Base-by-base conservation (phyloP, 2,329 filamentous ascomycete species). In the Claviceps cyperi region DNA sequence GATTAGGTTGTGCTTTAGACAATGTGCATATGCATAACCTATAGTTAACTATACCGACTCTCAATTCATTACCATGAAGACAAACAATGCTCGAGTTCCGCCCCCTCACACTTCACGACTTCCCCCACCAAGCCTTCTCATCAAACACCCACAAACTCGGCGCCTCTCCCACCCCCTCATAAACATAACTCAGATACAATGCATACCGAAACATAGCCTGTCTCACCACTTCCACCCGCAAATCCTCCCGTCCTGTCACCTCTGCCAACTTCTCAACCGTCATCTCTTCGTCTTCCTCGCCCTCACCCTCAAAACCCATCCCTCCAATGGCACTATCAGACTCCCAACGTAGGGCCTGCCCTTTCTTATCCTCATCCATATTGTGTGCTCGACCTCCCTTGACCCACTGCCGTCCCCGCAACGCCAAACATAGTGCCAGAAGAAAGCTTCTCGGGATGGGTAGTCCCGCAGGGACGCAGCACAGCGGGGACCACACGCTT, bases 121-220 rank as follows among this genome's bases (percentile, higher is more conserved):
- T 53, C 14, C 4, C 6, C 24, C 46, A 40, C 54, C 57, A 58
- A 3, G 46, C 37, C 21, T 56, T 52, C 32, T 57, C 43, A 43
- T 62, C 52, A 43, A 64, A 55, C 5, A 66, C 60, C 62, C 64
- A 64, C 45, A 62, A 50, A 32, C 64, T 60, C 13, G 61, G 61
- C n/a, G 56, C 52, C 32, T 59, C 57, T 6, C 56, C 55, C 19
- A 57, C 52, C 3, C 59, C 57, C 6, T 50, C 50, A 15, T 58
- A 54, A n/a, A 57, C 36, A 36, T 66, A 66, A 51, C 64, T 66
- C 48, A 66, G 49, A 45, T 65, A 66, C 48, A 66, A 51, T 2
- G 64, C 60, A 55, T 65, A 66, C 44, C 64, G 59, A 50, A 66
- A 66, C 56, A 66, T 47, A 3, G 57, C 56, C 37, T 56, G 56